These are phyloP conservation scores for Cryphonectria carpinicola DNA, from an alignment of 2,329 filamentous ascomycete species.

Conservation along the genomic window DNA sequence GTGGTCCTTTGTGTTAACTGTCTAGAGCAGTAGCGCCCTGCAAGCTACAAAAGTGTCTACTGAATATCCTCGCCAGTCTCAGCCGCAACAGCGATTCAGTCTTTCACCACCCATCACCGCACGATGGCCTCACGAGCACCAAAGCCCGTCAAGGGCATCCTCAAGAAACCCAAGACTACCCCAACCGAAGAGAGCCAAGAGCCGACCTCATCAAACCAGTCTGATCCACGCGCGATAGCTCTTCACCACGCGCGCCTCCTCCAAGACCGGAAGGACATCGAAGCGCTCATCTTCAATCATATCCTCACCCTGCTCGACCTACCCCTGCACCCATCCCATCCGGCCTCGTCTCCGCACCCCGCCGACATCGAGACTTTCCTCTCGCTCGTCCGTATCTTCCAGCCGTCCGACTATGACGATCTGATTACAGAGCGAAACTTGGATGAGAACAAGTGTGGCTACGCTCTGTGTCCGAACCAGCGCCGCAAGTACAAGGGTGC, in stretches of 20 bases:
- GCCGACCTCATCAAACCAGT: slow-evolving; percentile 48
- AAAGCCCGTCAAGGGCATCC: slow-evolving; percentile 57
- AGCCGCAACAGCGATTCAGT: neutral
- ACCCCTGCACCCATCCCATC: slow-evolving; percentile 45
- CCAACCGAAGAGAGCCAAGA: slow-evolving; percentile 38
- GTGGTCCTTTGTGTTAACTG: neutral
- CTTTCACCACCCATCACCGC: neutral
- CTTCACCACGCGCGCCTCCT: slow-evolving; percentile 82
- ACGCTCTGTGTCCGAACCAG: slow-evolving; percentile 74
- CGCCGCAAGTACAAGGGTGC: slow-evolving; percentile 59
- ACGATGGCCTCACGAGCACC: slow-evolving; percentile 43
- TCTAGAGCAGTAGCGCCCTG: neutral
- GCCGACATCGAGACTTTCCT: slow-evolving; percentile 70
- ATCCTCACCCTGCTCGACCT: slow-evolving; percentile 73
- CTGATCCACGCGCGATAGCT: slow-evolving; percentile 61
- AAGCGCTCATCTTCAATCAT: slow-evolving; percentile 72
- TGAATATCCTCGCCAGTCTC: neutral
- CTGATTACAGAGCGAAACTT: slow-evolving; percentile 86
- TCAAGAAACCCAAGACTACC: slow-evolving; percentile 60
- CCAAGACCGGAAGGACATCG: slow-evolving; percentile 79
- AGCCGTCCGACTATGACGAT: slow-evolving; percentile 86
- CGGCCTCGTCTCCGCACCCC: slow-evolving; percentile 54
- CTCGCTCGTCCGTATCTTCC: slow-evolving; percentile 70
- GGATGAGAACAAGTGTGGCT: slow-evolving; percentile 90
- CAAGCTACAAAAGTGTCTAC: neutral